Evolutionary conservation across 176 grass and related monocot species (phyloP), one percentile per base, ranked within the genome.

Genomic region (Puya raimondii): DNA sequence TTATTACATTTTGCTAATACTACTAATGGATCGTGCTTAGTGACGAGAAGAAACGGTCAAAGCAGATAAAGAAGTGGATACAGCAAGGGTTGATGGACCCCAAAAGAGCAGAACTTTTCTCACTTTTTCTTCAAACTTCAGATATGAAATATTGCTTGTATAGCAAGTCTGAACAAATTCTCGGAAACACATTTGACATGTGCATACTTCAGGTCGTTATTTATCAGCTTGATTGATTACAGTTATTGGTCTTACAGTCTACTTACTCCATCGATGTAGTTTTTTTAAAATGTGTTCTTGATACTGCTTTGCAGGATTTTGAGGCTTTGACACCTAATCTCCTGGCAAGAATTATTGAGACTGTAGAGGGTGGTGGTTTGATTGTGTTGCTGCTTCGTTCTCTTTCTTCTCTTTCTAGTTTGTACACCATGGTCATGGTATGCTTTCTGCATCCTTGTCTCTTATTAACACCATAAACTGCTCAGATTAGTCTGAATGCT

Each of bases 341-440:
- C 69, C 80, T 91, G 12, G 89, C 89, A 15, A 90, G 89, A 65
- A 99, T 87, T 50, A 99, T 99, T 53, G 94, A 99, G 75, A 93
- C 89, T 0, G 87, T 99, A 0, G 94, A 99, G 72, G 94, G 94
- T 27, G 87, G 94, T 50, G 94, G 94, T 54, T 87, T 99, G 74
- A 75, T 99, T 66, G 78, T 99, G 50, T 72, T 90, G 77, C 65
- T 97, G 69, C 86, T 96, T 51, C 84, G 79, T 48, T 90, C 94
- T 11, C 87, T 99, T 27, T 87, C 86, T 23, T 99, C 94, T 33
- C 87, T 99, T 1, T 90, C 94, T 51, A 90, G 87, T 63, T 89
- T 97, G 50, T 90, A 97, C 64, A 88, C 89, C 14, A 90, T 97
- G 89, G 89, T 90, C 59, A 99, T 99, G 94, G 94, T 99, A 83